phyloP scores from a whole-genome alignment of 1,284 basidiomycete genomes.

The Gomphus sp. region DNA sequence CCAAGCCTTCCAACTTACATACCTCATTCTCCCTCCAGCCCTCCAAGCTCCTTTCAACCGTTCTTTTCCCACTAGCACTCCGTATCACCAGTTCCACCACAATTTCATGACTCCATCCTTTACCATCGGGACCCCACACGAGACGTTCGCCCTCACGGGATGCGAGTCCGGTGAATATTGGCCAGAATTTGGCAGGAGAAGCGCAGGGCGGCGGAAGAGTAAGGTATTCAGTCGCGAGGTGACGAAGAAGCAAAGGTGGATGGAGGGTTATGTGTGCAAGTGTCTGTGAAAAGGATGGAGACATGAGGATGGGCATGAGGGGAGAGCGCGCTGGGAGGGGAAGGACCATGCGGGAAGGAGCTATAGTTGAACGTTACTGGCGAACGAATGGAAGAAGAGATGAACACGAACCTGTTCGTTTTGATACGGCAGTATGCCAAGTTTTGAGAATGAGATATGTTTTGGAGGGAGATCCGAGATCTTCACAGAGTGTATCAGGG shows the following conservation, averaged over 20 bases:
- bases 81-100: conserved; percentile 58
- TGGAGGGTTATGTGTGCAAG: conserved; percentile 60
- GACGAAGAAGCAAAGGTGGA: conserved; percentile 50
- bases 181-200: conserved; percentile 63
- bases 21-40: conserved; percentile 44
- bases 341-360: conserved; percentile 55
- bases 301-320: conserved; percentile 45
- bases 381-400: conserved; percentile 3
- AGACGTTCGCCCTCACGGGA: conserved; percentile 49
- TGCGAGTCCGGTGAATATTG: conserved; percentile 57
- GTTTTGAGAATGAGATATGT: conserved; percentile 42
- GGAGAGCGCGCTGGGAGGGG: conserved; percentile 47
- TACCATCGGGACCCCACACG: conserved; percentile 46
- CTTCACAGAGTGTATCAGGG: conserved; percentile 48
- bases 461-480: conserved; percentile 44
- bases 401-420: conserved; percentile 35
- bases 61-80: conserved; percentile 30
- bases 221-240: conserved; percentile 60
- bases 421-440: conserved; percentile 32
- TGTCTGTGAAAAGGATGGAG: conserved; percentile 56
- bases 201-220: conserved; percentile 57
- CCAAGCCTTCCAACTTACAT: conserved; percentile 39
- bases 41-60: conserved; percentile 52
- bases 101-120: conserved; percentile 43
- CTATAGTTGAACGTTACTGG: conserved; percentile 24